phyloP scores from a whole-genome alignment of 1,284 basidiomycete genomes.

The Ceratobasidium sp. region DNA sequence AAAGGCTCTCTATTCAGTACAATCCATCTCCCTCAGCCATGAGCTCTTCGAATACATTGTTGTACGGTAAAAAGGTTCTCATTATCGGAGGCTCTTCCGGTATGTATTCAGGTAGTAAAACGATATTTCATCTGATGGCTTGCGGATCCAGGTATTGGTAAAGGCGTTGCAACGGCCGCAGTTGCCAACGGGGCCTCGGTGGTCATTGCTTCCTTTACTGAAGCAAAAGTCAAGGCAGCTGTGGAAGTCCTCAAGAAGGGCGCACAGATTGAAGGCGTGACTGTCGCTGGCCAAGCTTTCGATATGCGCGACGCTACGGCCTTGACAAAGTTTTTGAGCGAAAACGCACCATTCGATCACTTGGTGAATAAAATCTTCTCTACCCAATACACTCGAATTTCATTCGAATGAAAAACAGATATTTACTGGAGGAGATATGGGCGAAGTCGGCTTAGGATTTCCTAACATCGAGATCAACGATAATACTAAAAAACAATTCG shows the following conservation, averaged over 20 bases:
- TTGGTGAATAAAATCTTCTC: not conserved
- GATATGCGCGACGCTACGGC: slow-evolving; percentile 12
- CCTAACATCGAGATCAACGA: slow-evolving; percentile 6
- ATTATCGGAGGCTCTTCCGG: slow-evolving; percentile 26
- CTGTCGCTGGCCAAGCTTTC: slow-evolving; percentile 15
- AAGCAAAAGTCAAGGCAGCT: slow-evolving; percentile 31
- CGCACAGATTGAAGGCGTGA: not conserved
- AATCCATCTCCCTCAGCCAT: too few relatives aligned
- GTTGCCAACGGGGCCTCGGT: slow-evolving; percentile 33
- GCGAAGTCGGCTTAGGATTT: not conserved
- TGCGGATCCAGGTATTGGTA: slow-evolving; percentile 31
- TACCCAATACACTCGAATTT: not conserved
- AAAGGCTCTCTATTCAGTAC: too few relatives aligned
- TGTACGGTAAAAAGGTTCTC: slow-evolving; percentile 13
- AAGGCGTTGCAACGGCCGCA: slow-evolving; percentile 12
- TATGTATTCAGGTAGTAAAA: not conserved
- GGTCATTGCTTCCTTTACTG: slow-evolving; percentile 23
- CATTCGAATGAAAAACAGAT: not conserved
- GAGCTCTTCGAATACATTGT: not conserved
- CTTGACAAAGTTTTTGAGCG: slow-evolving; percentile 16
- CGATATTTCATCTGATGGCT: not conserved
- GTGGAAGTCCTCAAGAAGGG: slow-evolving; percentile 7
- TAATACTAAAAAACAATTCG: slow-evolving; percentile 3
- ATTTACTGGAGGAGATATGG: slow-evolving; percentile 6
- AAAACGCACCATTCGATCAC: slow-evolving; percentile 22